phyloP scores from a whole-genome alignment of 345 rosid genomes.

The Salix koriyanagi region DNA sequence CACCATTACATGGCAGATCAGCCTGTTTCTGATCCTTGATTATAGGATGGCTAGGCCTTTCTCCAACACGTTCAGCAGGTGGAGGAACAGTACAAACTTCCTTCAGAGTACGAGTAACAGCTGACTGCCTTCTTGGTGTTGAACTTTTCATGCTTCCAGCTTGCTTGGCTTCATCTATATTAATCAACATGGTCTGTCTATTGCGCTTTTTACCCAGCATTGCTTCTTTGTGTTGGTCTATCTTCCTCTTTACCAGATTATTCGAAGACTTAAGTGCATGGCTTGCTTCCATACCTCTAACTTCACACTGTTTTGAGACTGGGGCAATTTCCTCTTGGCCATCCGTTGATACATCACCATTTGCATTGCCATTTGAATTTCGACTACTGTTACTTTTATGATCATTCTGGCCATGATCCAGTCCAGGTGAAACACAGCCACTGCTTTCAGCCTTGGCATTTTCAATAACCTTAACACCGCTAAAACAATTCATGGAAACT shows the following conservation, averaged over 20 bases:
- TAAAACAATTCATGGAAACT: constrained; percentile 14
- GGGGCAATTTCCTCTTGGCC: constrained; percentile 44
- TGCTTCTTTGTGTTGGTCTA: constrained; percentile 87
- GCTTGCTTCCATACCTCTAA: constrained; percentile 77
- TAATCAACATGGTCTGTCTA: constrained; percentile 87
- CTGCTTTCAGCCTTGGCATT: constrained; percentile 24
- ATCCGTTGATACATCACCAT: constrained; percentile 32
- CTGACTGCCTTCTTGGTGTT: constrained; percentile 75
- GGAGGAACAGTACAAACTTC: constrained; percentile 52
- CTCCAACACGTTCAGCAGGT: constrained; percentile 52
- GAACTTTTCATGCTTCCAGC: constrained; percentile 65
- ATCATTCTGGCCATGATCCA: constrained; percentile 40
- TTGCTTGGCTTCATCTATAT: constrained; percentile 93
- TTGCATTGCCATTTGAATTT: constrained; percentile 46
- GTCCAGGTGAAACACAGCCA: constrained; percentile 25
- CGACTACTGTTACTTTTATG: constrained; percentile 33
- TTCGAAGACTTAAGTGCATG: constrained; percentile 65
- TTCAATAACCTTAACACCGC: constrained; percentile 29
- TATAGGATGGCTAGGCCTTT: constrained; percentile 37
- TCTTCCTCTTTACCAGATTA: constrained; percentile 71
- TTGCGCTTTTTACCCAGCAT: constrained; percentile 97
- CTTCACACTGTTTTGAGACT: constrained; percentile 62
- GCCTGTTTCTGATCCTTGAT: constrained; percentile 60
- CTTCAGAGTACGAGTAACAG: constrained; percentile 65
- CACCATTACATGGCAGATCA: constrained; percentile 53